phyloP scores from a whole-genome alignment of 768 basidiomycete species.

The Cystofilobasidium bisporidii region DNA sequence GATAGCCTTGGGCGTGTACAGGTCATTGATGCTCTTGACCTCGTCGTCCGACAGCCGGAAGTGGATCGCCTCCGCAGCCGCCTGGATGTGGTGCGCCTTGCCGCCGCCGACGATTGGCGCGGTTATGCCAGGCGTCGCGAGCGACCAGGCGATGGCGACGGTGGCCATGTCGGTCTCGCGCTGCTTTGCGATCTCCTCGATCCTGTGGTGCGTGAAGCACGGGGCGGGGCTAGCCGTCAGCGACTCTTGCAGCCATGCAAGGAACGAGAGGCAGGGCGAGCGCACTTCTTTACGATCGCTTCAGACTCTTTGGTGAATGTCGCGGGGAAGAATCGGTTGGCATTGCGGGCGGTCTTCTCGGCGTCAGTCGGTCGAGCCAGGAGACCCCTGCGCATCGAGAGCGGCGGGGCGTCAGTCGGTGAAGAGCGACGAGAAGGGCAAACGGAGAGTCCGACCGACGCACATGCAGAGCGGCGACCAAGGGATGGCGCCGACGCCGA shows the following conservation, averaged over 20 bases:
- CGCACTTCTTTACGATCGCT: neutral
- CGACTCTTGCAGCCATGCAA: neutral
- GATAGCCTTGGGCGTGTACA: slow-evolving; percentile 46
- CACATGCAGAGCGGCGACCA: slow-evolving; percentile 35
- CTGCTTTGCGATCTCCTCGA: slow-evolving; percentile 52
- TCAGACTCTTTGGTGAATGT: neutral
- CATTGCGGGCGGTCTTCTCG: neutral
- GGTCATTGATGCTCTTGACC: slow-evolving; percentile 50
- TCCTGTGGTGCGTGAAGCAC: too few species aligned
- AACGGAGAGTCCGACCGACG: neutral
- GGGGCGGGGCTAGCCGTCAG: too few species aligned
- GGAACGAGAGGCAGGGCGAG: neutral
- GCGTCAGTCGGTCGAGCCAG: neutral
- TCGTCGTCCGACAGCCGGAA: slow-evolving; percentile 53
- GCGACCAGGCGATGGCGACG: slow-evolving; percentile 46
- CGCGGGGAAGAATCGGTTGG: neutral
- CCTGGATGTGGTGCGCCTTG: neutral
- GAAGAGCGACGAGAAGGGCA: neutral
- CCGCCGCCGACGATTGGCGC: slow-evolving; percentile 54
- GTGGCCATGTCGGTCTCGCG: slow-evolving; percentile 52
- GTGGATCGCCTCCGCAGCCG: slow-evolving; percentile 33
- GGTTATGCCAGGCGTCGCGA: slow-evolving; percentile 45
- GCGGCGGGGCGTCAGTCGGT: neutral
- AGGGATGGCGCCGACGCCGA: slow-evolving; percentile 52
- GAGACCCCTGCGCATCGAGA: neutral